phyloP scores from a whole-genome alignment of 192 early-diverging fungal genomes.

The Umbelopsis sp. region DNA sequence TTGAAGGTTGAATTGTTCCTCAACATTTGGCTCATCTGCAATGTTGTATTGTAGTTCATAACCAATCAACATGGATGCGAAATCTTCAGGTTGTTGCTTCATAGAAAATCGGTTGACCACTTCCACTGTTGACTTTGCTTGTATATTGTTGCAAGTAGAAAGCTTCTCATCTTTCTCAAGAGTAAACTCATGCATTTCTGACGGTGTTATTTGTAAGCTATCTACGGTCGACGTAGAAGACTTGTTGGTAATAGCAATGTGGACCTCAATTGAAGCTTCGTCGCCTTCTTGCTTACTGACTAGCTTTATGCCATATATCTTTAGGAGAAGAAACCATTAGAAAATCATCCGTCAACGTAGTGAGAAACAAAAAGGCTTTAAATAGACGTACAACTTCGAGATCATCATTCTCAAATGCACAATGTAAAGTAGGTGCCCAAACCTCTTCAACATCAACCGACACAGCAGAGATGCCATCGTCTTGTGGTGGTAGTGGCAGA shows the following conservation, averaged over 20 bases:
- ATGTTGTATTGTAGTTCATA: background rate
- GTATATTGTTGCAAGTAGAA: background rate
- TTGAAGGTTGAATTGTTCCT: conserved; percentile 38
- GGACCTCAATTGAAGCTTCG: background rate
- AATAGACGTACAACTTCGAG: conserved; percentile 9
- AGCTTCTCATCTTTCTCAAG: background rate
- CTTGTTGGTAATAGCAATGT: conserved; percentile 3
- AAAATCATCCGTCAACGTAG: too few species aligned
- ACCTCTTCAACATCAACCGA: conserved; percentile 11
- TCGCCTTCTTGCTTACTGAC: conserved; percentile 10
- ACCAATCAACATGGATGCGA: background rate
- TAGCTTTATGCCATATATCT: conserved; percentile 6
- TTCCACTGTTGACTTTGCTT: background rate
- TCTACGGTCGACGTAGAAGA: background rate
- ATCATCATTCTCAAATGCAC: conserved; percentile 3
- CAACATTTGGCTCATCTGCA: background rate
- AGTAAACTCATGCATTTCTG: background rate
- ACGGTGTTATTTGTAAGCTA: background rate
- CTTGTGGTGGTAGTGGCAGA: background rate
- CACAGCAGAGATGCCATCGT: conserved; percentile 10
- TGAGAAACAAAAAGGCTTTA: too few species aligned
- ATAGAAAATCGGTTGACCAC: background rate
- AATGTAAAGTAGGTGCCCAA: background rate
- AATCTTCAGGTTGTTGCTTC: background rate
- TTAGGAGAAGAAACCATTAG: too few species aligned